phyloP scores from a whole-genome alignment of 202 grass and related monocot genomes.

The Zoysia matrella region DNA sequence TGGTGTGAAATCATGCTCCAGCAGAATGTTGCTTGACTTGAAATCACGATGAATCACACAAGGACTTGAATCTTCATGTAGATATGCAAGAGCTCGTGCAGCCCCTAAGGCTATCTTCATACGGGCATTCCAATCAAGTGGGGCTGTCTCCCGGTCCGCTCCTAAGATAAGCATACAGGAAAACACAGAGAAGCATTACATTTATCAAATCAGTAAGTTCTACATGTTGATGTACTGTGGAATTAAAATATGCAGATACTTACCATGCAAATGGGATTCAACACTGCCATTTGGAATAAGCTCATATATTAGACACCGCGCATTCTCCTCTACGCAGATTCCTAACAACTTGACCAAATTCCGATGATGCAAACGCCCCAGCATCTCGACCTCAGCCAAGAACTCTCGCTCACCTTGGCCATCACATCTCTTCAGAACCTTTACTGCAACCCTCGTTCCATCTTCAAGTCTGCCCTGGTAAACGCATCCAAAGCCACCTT shows the following conservation, averaged over 20 bases:
- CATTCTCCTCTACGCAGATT: conserved; percentile 90
- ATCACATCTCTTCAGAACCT: conserved; percentile 91
- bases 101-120: conserved; percentile 97
- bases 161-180: conserved; percentile 46
- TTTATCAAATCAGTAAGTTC: conserved; percentile 32
- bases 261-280: conserved; percentile 97
- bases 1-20: conserved; percentile 91
- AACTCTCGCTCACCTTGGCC: conserved; percentile 89
- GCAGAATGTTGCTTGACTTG: conserved; percentile 95
- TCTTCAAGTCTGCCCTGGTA: conserved; percentile 85
- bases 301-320: conserved; percentile 87
- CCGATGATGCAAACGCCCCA: conserved; percentile 93
- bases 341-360: conserved; percentile 97
- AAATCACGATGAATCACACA: conserved; percentile 99
- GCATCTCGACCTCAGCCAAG: conserved; percentile 95
- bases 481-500: conserved; percentile 95
- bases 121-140: conserved; percentile 94
- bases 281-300: conserved; percentile 95
- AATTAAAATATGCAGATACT: conserved; percentile 46
- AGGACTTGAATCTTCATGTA: conserved; percentile 97
- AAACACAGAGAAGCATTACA: conserved; percentile 2
- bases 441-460: conserved; percentile 77
- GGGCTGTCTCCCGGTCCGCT: conserved; percentile 58
- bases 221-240: conserved; percentile 4
- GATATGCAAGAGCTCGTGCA: conserved; percentile 85